A percentile compares a stretch with the other conserved stretches of the same genome.
These are phyloP conservation scores for Microcera coccophila DNA, from an alignment of 2,329 filamentous ascomycete genomes.

Conservation along the genomic window DNA sequence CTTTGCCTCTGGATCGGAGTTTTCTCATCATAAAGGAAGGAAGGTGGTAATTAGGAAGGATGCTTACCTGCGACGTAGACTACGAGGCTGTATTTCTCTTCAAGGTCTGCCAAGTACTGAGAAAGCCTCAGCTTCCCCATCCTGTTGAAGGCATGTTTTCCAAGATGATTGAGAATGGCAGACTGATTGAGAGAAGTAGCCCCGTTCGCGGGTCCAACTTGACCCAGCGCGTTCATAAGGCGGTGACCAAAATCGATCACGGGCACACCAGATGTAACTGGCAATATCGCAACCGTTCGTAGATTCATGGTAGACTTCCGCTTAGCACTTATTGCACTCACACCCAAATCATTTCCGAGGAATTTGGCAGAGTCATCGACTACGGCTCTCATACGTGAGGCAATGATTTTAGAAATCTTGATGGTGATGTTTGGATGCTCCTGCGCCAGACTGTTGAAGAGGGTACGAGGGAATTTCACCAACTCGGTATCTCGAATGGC, in stretches of 20 bases:
- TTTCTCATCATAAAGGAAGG: conserved; percentile 49
- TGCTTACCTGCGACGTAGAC: conserved; percentile 79
- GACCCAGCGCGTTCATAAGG: conserved; percentile 79
- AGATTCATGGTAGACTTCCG: conserved; percentile 87
- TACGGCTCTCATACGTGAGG: conserved; percentile 84
- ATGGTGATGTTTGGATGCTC: conserved; percentile 98
- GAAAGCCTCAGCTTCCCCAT: conserved; percentile 96
- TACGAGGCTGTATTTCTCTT: conserved; percentile 95
- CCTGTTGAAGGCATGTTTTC: conserved; percentile 91
- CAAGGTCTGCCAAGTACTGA: conserved; percentile 92
- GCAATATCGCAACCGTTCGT: conserved; percentile 85
- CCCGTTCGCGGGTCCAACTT: conserved; percentile 85
- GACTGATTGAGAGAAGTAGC: conserved; percentile 91
- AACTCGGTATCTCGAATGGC: conserved; percentile 95
- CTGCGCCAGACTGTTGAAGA: conserved; percentile 96
- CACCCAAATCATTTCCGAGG: conserved; percentile 59
- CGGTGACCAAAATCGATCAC: conserved; percentile 93
- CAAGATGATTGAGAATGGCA: conserved; percentile 89
- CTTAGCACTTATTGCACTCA: conserved; percentile 49
- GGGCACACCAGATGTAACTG: conserved; percentile 85
- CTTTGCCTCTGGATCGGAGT: conserved; percentile 46
- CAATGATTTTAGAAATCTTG: conserved; percentile 98
- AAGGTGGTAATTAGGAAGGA: conserved; percentile 3
- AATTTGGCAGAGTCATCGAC: conserved; percentile 75
- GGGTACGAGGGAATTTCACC: conserved; percentile 88